Evolutionary conservation across 2,329 filamentous ascomycete species (phyloP), one percentile per base, ranked within the genome.

Genomic region (Penicillium vulpinum): DNA sequence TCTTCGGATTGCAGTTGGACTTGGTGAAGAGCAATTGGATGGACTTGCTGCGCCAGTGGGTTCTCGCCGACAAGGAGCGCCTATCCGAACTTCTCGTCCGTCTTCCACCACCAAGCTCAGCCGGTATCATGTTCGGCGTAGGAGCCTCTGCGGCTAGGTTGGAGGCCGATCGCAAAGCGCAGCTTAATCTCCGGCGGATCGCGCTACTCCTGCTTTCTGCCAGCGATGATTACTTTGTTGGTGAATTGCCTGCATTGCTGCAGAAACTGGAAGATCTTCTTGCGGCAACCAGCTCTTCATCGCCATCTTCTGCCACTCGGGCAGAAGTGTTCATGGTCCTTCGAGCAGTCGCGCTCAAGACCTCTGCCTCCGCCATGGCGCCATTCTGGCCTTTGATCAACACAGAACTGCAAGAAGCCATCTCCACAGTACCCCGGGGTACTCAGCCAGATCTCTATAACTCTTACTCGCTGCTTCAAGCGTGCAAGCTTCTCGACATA

Each of bases 101-200:
- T 21, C 84, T 99, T 60, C 87, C 87, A 6, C 85, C 92, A 4
- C 94, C 94, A 6, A 91, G 92, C 1, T 93, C 92, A 15, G 94
- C 95, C 0, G 94, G 94, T 9, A 95, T 99, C 65, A 93, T 99
- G 71, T 99, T 99, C 69, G 94, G 94, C n/a, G 94, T 99, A 0
- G 95, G 95, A 11, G 94, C 94, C 7, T 92, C 91, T 22, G 95
- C 92, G 41, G 94, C 94, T 35, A 84, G 94, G 57, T 84, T 95
- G n/a, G 94, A 99, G 75, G 92, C 95, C 6, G 94, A 99, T 74
- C 88, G 92, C 56, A 94, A 89, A 75, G 92, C 92, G 1, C 93
- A 97, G 74, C 83, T 96, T 29, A 96, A 92, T 62, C 83, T 99
- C 18, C 88, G 92, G 13, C 85, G 94, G 45, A 86, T 95, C 45